Evolutionary conservation across 306 rosid species (phyloP), one percentile per base, ranked within the genome.

Genomic region (Sicyos edulis): DNA sequence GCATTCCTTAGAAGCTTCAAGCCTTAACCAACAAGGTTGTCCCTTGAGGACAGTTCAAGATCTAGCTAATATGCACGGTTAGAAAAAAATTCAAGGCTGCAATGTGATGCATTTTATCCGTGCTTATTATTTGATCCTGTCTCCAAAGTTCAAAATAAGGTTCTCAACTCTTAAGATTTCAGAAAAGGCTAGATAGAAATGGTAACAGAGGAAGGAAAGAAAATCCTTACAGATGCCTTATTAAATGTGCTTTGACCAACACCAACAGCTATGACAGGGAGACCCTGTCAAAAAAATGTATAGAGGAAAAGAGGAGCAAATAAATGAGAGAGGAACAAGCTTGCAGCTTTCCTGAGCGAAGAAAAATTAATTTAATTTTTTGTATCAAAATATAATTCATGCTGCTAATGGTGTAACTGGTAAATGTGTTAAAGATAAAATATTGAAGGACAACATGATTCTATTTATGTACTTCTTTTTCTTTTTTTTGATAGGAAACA

Each of bases 161-260:
- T 3, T 61, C 10, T 61, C 49, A 0, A 16, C 4, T 61, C 17
- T 65, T 9, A 19, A 21, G 19, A 17, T 66, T 40, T 12, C n/a
- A 45, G 20, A 47, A 67, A 66, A 20, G 20, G 12, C 20, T 13
- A 67, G 40, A 14, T 40, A 47, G n/a, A 21, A 13, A 73, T 60
- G 71, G 26, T 10, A 54, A 55, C 40, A 77, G 64, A 13, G 34
- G 22, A 59, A 60, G 32, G 22, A 60, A 61, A 79, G 37, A 6
- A 55, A 55, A 74, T 80, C 59, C 99, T 91, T 85, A 95, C 99
- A 74, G 99, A 84, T 70, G 89, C 99, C 87, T 95, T 95, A 83
- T 89, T 96, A 81, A 29, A 89, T 63, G 97, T 84, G 86, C 99
- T 95, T 71, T 77, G 95, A 72, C 99, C 99, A 70, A 88, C 87